Base-by-base conservation (phyloP, 1,284 basidiomycete species). In the Ustilago vetiveriae region DNA sequence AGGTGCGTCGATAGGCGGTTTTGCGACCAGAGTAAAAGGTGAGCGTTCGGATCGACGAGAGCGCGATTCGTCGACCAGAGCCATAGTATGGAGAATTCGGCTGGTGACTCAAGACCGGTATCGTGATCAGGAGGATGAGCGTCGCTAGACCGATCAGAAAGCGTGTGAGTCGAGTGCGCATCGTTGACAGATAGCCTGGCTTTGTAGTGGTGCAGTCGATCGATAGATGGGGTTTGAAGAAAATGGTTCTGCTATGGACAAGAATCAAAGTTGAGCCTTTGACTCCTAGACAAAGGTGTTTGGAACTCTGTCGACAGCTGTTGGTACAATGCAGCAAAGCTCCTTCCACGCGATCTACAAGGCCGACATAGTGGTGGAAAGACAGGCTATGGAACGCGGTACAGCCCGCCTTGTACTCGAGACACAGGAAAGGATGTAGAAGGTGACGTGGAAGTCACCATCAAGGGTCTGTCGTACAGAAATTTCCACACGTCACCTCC, bases 11-110 rank as follows among this genome's bases (percentile, higher is more conserved):
- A 8, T 87, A 85, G 7, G 85, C 82, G 1, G 93, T 93, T n/a
- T 85, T 67, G 33, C 84, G 82, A 67, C 86, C 88, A 40, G 88
- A 85, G 84, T 92, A 90, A 79, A 96, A 91, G 0, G 90, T 93
- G 49, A 95, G 84, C 2, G 92, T 86, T 2, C 85, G 85, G 68
- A 95, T 90, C 11, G 56, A 54, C 16, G 41, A 29, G 35, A 74
- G 51, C 23, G 43, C 36, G 9, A 75, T 54, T 6, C 75, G 56
- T 0, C 52, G 60, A 5, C 58, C 58, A 1, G 52, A 43, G 11
- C 67, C 67, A 27, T 70, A 70, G 56, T 64, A 54, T 0, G 33
- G 56, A 16, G 29, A 33, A 32, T 49, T 57, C 11, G 67, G 56
- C 14, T 55, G 35, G 29, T 47, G 63, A 6, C 38, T 46, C 3